These are phyloP conservation scores for Metarhizium album DNA, from an alignment of 2,329 filamentous ascomycete genomes.

Conservation along the genomic window DNA sequence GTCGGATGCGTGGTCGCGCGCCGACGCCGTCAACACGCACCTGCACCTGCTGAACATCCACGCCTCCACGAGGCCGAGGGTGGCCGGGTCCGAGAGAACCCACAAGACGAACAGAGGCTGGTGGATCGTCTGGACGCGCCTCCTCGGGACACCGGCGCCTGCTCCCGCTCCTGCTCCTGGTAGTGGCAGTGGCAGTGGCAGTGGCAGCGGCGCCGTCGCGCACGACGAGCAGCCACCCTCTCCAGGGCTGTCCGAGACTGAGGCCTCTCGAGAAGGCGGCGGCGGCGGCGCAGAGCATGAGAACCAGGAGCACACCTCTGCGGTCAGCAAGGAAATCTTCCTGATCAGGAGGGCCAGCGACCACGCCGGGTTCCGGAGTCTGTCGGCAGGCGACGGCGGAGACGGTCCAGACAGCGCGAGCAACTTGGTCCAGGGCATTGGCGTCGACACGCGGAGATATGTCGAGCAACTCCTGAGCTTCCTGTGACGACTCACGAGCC, in stretches of 20 bases:
- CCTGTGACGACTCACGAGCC: slow-evolving; percentile 13
- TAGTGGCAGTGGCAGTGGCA: too few relatives aligned
- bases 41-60: slow-evolving; percentile 51
- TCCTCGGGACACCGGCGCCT: slow-evolving; percentile 31
- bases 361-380: slow-evolving; percentile 29
- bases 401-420: slow-evolving; percentile 45
- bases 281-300: too few relatives aligned
- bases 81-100: slow-evolving; percentile 46
- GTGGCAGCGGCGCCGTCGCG: too few relatives aligned
- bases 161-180: too few relatives aligned
- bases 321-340: slow-evolving; percentile 47
- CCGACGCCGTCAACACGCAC: slow-evolving; percentile 55
- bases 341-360: slow-evolving; percentile 51
- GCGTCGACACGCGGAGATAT: slow-evolving; percentile 65
- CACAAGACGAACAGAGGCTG: slow-evolving; percentile 57
- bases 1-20: slow-evolving; percentile 40
- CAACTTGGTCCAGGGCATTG: slow-evolving; percentile 60
- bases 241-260: slow-evolving; percentile 3
- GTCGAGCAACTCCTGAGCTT: slow-evolving; percentile 62
- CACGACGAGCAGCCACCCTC: slow-evolving; percentile 11
- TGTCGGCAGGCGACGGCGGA: slow-evolving; percentile 25
- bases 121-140: slow-evolving; percentile 59
- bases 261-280: neutral
- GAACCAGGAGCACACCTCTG: slow-evolving; percentile 1
- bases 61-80: slow-evolving; percentile 27